Base-by-base conservation (phyloP, 495 filamentous ascomycete genomes). In the Chlorociboria aeruginascens region DNA sequence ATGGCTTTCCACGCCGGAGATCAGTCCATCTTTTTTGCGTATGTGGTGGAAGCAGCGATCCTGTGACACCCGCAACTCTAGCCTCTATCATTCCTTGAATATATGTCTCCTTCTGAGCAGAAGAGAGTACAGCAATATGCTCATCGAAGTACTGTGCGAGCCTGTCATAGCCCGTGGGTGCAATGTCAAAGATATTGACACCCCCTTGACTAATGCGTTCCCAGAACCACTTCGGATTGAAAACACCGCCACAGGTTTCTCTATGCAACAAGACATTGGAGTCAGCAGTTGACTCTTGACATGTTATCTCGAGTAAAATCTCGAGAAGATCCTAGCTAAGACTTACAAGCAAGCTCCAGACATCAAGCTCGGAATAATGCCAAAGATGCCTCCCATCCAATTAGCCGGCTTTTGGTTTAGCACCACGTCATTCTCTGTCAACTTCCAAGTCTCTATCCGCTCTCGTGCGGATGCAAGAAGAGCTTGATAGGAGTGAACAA, bases 291-390 rank as follows among this genome's bases (percentile, higher is more conserved):
- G n/a, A n/a, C 45, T 35, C 47, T 8, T 16, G 40, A 37, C 2
- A 34, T 35, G 6, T 49, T 43, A 12, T 49, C 30, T 41, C 7
- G 10, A 32, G 37, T 32, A 14, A 13, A 28, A 37, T n/a, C 32
- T 20, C 13, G 43, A 11, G 30, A 32, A 29, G 10, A 43, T 16
- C 32, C 8, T 30, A 35, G 14, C 8, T 12, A 37, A 1, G 17
- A 49, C 48, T 50, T 44, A 50, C 48, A 50, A 44, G 31, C 48
- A 45, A 16, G 48, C 48, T n/a, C n/a, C n/a, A n/a, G n/a, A n/a
- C n/a, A n/a, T n/a, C n/a, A n/a, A n/a, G n/a, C n/a, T n/a, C n/a
- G n/a, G n/a, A n/a, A n/a, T n/a, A n/a, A n/a, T n/a, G n/a, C n/a
- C n/a, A n/a, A n/a, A n/a, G n/a, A n/a, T n/a, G n/a, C n/a, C n/a